A percentile compares a stretch with the other conserved stretches of the same genome.
Evolutionary conservation across 441 rosid species (phyloP).

Genomic region (Viola pubescens): DNA sequence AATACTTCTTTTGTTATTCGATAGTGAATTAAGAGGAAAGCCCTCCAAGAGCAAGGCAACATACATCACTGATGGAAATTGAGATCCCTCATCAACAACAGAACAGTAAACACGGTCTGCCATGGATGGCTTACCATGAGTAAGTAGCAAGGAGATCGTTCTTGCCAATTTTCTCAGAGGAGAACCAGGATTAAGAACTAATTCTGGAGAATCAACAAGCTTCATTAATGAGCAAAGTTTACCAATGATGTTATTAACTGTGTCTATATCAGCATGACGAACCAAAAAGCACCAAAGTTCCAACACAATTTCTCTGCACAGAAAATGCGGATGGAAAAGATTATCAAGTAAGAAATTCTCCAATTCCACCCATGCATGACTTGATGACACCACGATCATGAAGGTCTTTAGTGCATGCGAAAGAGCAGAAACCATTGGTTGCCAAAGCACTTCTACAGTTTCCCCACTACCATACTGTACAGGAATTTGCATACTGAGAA

Average conservation of each 20-base stretch:
- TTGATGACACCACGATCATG: conserved; percentile 51
- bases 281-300: conserved; percentile 83
- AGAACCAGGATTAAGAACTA: conserved; percentile 42
- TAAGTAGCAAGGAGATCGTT: conserved; percentile 50
- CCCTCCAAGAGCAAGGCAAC: conserved; percentile 67
- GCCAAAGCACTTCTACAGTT: conserved; percentile 47
- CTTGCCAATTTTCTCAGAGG: conserved; percentile 62
- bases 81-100: conserved; percentile 33
- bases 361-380: conserved; percentile 55
- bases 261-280: conserved; percentile 48
- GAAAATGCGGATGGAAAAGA: conserved; percentile 75
- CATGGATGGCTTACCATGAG: conserved; percentile 38
- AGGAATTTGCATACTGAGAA: conserved; percentile 62
- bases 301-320: conserved; percentile 65
- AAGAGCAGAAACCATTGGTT: conserved; percentile 51
- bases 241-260: conserved; percentile 33
- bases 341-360: conserved; percentile 56
- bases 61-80: conserved; percentile 36
- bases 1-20: conserved; percentile 37
- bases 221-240: conserved; percentile 50
- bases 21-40: conserved; percentile 54
- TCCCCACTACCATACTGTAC: conserved; percentile 45
- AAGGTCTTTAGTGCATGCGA: conserved; percentile 63
- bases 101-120: conserved; percentile 46
- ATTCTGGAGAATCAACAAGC: conserved; percentile 42